Percentiles rank a stretch among this genome's conserved stretches.
Evolutionary conservation across 768 basidiomycete genomes (phyloP).

Genomic region (Termitomyces heimii): DNA sequence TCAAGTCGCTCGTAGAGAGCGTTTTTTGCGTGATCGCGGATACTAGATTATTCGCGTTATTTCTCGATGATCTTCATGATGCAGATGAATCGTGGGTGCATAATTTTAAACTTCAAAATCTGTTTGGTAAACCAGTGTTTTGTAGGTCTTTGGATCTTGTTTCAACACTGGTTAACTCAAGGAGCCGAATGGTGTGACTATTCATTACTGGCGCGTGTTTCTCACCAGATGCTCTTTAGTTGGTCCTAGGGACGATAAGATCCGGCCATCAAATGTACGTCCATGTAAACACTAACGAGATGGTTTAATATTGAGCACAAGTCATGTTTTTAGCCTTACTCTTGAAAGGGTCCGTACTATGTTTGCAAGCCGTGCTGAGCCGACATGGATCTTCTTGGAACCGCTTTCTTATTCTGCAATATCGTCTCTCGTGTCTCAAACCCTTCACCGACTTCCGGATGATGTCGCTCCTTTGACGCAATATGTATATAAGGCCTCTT

Average conservation of each 20-base stretch:
- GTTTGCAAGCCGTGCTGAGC: constrained; percentile 50
- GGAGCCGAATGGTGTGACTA: constrained; percentile 52
- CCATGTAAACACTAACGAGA: background rate
- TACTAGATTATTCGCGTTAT: constrained; percentile 63
- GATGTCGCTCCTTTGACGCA: constrained; percentile 48
- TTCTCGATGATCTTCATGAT: constrained; percentile 71
- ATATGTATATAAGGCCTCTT: constrained; percentile 50
- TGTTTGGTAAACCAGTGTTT: constrained; percentile 1
- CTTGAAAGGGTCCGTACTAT: constrained; percentile 48
- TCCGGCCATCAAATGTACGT: constrained; percentile 48
- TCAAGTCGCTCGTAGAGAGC: constrained; percentile 64
- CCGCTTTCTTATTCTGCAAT: constrained; percentile 54
- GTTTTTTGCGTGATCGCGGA: constrained; percentile 67
- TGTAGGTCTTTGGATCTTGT: constrained; percentile 63
- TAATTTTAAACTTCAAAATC: background rate
- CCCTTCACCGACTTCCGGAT: constrained; percentile 53
- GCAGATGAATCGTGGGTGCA: constrained; percentile 56
- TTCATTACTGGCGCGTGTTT: background rate
- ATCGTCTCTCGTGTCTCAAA: constrained; percentile 53
- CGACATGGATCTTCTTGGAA: constrained; percentile 65
- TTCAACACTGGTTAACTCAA: constrained; percentile 56
- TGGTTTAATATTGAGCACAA: background rate
- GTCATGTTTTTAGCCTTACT: constrained; percentile 25
- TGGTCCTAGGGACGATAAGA: constrained; percentile 59
- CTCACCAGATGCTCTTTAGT: constrained; percentile 25